Evolutionary conservation across 805 yeast genomes (phyloP).

Genomic region (Pichia nakasei): DNA sequence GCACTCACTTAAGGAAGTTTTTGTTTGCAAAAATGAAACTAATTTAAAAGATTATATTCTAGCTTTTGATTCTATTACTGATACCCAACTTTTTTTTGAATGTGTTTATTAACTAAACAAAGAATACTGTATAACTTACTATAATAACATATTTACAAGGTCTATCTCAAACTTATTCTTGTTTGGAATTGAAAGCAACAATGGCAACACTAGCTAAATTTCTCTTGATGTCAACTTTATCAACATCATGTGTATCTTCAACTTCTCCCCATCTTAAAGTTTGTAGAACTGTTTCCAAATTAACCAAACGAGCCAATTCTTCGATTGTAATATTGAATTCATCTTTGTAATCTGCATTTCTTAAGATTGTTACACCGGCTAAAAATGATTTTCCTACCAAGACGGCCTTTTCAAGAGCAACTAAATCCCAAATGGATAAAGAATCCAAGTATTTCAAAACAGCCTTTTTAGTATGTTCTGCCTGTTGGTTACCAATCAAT

Average conservation of each 20-base stretch:
- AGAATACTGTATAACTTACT: not conserved
- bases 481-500: slow-evolving; percentile 71
- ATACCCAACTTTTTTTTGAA: slow-evolving; percentile 1
- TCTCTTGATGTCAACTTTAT: slow-evolving; percentile 79
- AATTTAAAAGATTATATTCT: slow-evolving; percentile 6
- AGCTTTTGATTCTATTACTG: slow-evolving; percentile 7
- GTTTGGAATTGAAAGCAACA: slow-evolving; percentile 26
- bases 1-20: not conserved
- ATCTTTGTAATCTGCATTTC: slow-evolving; percentile 29
- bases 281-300: slow-evolving; percentile 77
- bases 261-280: slow-evolving; percentile 96
- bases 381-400: slow-evolving; percentile 79
- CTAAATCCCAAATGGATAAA: slow-evolving; percentile 67
- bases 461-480: slow-evolving; percentile 45
- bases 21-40: slow-evolving; percentile 1
- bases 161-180: not conserved
- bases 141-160: slow-evolving; percentile 2
- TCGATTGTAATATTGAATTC: slow-evolving; percentile 40
- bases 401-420: slow-evolving; percentile 86
- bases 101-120: slow-evolving; percentile 1
- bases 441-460: slow-evolving; percentile 57
- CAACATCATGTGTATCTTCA: slow-evolving; percentile 98
- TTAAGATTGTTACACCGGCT: slow-evolving; percentile 63
- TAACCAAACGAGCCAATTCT: slow-evolving; percentile 67
- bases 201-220: slow-evolving; percentile 73